Evolutionary conservation across 495 filamentous ascomycete species (phyloP).

Genomic region (Xylaria castorea): DNA sequence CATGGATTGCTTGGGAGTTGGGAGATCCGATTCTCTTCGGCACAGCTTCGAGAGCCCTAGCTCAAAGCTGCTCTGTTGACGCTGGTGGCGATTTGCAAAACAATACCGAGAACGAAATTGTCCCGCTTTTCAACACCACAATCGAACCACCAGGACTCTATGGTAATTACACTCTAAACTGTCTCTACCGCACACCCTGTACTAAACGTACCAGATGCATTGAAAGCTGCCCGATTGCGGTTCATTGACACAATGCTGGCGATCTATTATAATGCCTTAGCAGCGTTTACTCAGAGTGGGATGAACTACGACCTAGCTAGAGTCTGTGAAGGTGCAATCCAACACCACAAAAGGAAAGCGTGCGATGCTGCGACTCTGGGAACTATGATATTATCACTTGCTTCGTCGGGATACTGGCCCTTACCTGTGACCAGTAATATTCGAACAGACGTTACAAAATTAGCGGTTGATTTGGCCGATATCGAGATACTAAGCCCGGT

Average conservation of each 20-base stretch:
- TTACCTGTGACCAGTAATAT: not conserved
- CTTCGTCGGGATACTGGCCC: not conserved
- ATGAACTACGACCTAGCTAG: not conserved
- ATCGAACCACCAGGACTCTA: not conserved
- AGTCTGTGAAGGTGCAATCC: not conserved
- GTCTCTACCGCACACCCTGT: too few species aligned
- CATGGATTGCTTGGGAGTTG: conserved; percentile 29
- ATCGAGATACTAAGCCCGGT: not conserved
- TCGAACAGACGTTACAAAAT: not conserved
- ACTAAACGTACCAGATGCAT: not conserved
- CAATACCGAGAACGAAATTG: not conserved
- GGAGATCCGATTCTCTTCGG: not conserved
- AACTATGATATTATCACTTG: not conserved
- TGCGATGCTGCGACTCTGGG: not conserved
- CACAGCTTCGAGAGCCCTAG: not conserved
- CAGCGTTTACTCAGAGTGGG: not conserved
- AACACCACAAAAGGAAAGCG: not conserved
- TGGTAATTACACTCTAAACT: not conserved
- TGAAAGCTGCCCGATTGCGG: not conserved
- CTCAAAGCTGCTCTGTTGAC: not conserved
- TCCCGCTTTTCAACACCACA: not conserved
- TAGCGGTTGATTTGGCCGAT: not conserved
- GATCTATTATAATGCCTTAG: not conserved
- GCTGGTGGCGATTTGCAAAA: conserved; percentile 6
- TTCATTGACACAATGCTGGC: not conserved